Evolutionary conservation across 306 rosid genomes (phyloP).

Genomic region (Coriaria nepalensis): DNA sequence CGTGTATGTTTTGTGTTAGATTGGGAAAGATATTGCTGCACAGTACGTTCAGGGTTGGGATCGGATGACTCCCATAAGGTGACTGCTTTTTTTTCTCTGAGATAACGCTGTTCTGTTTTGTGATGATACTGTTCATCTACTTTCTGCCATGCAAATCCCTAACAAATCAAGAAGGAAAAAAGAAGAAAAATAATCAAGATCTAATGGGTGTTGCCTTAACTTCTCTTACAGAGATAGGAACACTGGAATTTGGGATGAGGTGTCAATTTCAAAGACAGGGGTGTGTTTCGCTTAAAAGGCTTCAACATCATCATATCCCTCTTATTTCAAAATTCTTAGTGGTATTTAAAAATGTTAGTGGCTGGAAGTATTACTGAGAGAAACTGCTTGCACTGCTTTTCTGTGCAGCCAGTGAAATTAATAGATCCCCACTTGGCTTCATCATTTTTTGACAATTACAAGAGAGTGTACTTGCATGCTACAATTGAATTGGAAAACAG

Average conservation of each 20-base stretch:
- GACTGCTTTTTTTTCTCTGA: slow-evolving; percentile 17
- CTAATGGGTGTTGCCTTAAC: slow-evolving; percentile 13
- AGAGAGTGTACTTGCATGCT: slow-evolving; percentile 65
- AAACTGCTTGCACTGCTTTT: slow-evolving; percentile 3
- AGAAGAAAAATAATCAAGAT: slow-evolving; percentile 5
- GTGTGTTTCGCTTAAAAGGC: slow-evolving; percentile 36
- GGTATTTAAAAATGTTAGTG: not conserved
- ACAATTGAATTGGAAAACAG: slow-evolving; percentile 69
- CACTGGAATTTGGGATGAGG: slow-evolving; percentile 99
- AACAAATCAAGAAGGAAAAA: not conserved
- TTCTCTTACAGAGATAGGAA: slow-evolving; percentile 70
- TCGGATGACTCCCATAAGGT: slow-evolving; percentile 99
- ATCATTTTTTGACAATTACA: slow-evolving; percentile 59
- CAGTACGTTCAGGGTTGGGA: slow-evolving; percentile 98
- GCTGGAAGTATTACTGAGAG: slow-evolving; percentile 1
- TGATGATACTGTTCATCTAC: too few species aligned
- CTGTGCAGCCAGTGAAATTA: slow-evolving; percentile 82
- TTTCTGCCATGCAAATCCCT: too few species aligned
- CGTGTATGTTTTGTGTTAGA: slow-evolving; percentile 24
- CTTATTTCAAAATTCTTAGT: not conserved
- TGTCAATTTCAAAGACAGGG: slow-evolving; percentile 68
- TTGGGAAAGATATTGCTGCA: slow-evolving; percentile 89
- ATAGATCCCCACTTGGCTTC: slow-evolving; percentile 93
- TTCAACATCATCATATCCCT: slow-evolving; percentile 12
- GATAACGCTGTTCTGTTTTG: slow-evolving; percentile 8